Evolutionary conservation across 164 flowering plant species (phyloP).

Genomic region (Pachysandra terminalis): DNA sequence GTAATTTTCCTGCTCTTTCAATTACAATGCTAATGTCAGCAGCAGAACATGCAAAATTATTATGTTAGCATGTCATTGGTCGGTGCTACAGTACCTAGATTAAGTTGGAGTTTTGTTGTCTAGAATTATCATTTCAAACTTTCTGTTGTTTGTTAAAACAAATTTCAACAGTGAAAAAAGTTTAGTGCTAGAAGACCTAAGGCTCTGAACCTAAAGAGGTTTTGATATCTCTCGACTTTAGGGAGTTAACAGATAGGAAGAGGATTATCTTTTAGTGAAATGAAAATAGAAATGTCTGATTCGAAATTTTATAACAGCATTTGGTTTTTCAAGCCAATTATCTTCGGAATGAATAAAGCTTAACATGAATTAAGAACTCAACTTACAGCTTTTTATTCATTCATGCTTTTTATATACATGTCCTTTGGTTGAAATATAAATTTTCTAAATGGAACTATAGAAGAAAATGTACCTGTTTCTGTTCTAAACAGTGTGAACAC

Average conservation of each 20-base stretch:
- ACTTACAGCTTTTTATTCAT: background rate
- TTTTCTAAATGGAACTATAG: background rate
- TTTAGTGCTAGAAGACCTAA: no score
- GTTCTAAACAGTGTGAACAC: conserved; percentile 96
- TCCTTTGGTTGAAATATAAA: background rate
- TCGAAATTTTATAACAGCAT: background rate
- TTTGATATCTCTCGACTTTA: no score
- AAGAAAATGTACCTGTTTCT: conserved; percentile 65
- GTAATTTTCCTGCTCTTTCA: background rate
- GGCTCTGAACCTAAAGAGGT: no score
- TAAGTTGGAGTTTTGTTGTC: no score
- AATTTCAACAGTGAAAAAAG: no score
- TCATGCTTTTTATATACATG: background rate
- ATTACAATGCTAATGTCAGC: background rate
- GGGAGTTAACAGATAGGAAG: no score
- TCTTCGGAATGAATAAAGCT: background rate
- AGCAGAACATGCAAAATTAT: background rate
- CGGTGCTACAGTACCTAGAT: background rate
- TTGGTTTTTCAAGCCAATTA: background rate
- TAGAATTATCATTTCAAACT: no score
- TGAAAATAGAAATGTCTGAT: no score
- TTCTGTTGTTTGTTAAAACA: no score
- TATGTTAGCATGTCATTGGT: background rate
- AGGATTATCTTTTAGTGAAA: no score
- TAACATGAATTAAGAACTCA: background rate